Evolutionary conservation across 2,329 filamentous ascomycete species (phyloP), one percentile per base, ranked within the genome.

Genomic region (Dactylellina parvicollis): DNA sequence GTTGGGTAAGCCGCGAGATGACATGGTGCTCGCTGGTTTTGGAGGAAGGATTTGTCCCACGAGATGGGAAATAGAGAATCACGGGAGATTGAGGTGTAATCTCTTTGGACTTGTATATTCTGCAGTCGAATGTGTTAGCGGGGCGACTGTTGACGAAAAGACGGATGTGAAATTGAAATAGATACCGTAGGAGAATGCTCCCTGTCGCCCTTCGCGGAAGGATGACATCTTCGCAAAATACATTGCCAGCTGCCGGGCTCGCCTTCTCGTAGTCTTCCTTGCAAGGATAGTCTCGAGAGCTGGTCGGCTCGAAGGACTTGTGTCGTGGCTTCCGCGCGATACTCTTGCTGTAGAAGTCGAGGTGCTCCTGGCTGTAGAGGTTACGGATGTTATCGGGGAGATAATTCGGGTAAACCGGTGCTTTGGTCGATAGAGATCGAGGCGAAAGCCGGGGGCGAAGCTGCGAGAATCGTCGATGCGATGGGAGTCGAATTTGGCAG

Each of bases 51-150:
- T 57, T 66, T 1, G 64, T 69, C 7, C 62, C 70, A 12, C 70
- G 42, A 1, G 70, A 74, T 0, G 70, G 70, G 12, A 74, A 36
- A 28, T 74, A 74, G 1, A 74, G 14, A 2, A 74, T 65, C 2
- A 74, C 44, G 18, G 70, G 70, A 14, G 70, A 67, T 12, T 40
- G 16, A 1, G 49, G 42, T 0, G 34, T 52, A 4, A 38, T 54
- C 20, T 59, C 24, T 3, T 24, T 18, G 14, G 62, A 50, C 7
- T 62, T 50, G 30, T 74, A 74, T 20, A 74, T 30, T 3, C 70
- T 62, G 22, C 1, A 18, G 9, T 2, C 3, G 30, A 40, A 26
- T 4, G n/a, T 28, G 8, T 26, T 26, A 28, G 2, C 4, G 7
- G 32, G 24, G 16, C 14, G 4, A 22, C 16, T 16, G 18, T 4